Conservation (phyloP, 1,139 yeast species). For the Yamadazyma buinensis region DNA sequence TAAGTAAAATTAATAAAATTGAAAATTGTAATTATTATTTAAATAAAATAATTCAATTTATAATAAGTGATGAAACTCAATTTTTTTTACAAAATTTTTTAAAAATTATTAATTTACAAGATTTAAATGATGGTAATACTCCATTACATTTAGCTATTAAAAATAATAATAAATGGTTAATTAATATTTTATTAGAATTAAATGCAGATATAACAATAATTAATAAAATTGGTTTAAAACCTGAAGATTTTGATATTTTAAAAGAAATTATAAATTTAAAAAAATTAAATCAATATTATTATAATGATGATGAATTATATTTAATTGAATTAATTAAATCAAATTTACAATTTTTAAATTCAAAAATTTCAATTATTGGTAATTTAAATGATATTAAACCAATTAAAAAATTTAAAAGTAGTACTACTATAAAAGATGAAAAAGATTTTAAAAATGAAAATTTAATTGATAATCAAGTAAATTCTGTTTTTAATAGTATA, state of each 20-base stretch:
- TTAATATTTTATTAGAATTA: slow-evolving; percentile 74
- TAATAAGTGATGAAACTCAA: slow-evolving; percentile 45
- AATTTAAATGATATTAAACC: slow-evolving; percentile 15
- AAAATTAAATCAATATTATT: slow-evolving; percentile 13
- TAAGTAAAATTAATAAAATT: slow-evolving; percentile 28
- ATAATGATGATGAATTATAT: slow-evolving; percentile 21
- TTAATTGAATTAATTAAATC: slow-evolving; percentile 35
- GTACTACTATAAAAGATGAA: slow-evolving; percentile 2
- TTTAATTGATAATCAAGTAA: slow-evolving; percentile 18
- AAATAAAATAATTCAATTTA: slow-evolving; percentile 76
- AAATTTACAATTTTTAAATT: slow-evolving; percentile 30
- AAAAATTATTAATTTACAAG: slow-evolving; percentile 72
- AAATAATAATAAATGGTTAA: slow-evolving; percentile 76
- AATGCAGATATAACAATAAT: slow-evolving; percentile 80
- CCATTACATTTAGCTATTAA: slow-evolving; percentile 89
- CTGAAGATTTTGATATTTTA: slow-evolving; percentile 78
- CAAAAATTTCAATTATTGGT: slow-evolving; percentile 24
- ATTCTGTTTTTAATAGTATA: slow-evolving; percentile 37
- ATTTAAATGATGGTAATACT: slow-evolving; percentile 76
- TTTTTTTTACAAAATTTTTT: slow-evolving; percentile 60
- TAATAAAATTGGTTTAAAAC: slow-evolving; percentile 81
- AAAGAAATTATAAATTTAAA: slow-evolving; percentile 22
- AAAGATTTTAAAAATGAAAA: background rate
- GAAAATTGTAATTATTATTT: slow-evolving; percentile 60
- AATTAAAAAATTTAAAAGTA: slow-evolving; percentile 8